Evolutionary conservation across 371 early-diverging fungal genomes (phyloP).

Genomic region (Rozella allomycis): DNA sequence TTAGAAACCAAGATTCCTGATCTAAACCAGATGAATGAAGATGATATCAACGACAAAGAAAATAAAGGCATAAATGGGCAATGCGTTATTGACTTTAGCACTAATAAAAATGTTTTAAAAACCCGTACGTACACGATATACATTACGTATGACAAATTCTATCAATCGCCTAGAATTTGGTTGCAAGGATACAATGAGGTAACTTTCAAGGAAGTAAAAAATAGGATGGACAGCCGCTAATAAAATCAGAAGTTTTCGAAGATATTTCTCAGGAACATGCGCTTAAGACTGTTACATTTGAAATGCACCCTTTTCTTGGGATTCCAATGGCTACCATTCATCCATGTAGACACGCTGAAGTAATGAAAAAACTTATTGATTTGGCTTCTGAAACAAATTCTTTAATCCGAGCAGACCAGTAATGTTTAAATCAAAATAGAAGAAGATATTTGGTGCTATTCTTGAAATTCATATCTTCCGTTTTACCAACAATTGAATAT

Average conservation of each 20-base stretch:
- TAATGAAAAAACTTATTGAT: slow-evolving; percentile 85
- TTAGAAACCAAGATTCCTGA: too few relatives aligned
- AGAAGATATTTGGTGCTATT: slow-evolving; percentile 59
- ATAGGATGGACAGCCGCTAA: slow-evolving; percentile 60
- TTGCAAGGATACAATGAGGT: slow-evolving; percentile 90
- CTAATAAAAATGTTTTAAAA: slow-evolving; percentile 68
- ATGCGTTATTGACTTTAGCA: too few relatives aligned
- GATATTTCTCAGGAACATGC: slow-evolving; percentile 94
- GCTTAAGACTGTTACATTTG: slow-evolving; percentile 90
- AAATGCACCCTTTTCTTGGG: slow-evolving; percentile 70
- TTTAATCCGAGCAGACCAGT: slow-evolving; percentile 74
- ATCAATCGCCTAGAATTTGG: slow-evolving; percentile 78
- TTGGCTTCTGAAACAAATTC: slow-evolving; percentile 33
- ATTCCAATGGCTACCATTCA: slow-evolving; percentile 69
- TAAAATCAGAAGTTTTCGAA: slow-evolving; percentile 66
- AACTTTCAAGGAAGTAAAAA: too few relatives aligned
- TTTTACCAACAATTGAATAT: slow-evolving; percentile 91
- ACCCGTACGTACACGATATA: slow-evolving; percentile 80
- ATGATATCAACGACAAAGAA: too few relatives aligned
- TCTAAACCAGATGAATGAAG: too few relatives aligned
- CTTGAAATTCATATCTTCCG: slow-evolving; percentile 83
- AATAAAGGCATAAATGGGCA: too few relatives aligned
- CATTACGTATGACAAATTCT: slow-evolving; percentile 96
- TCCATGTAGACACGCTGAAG: slow-evolving; percentile 92
- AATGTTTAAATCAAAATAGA: slow-evolving; percentile 9